Percentiles rank a stretch among this genome's conserved stretches.
These are phyloP conservation scores for Crithidia sp. DNA, from an alignment of 208 protist species.

Conservation along the genomic window DNA sequence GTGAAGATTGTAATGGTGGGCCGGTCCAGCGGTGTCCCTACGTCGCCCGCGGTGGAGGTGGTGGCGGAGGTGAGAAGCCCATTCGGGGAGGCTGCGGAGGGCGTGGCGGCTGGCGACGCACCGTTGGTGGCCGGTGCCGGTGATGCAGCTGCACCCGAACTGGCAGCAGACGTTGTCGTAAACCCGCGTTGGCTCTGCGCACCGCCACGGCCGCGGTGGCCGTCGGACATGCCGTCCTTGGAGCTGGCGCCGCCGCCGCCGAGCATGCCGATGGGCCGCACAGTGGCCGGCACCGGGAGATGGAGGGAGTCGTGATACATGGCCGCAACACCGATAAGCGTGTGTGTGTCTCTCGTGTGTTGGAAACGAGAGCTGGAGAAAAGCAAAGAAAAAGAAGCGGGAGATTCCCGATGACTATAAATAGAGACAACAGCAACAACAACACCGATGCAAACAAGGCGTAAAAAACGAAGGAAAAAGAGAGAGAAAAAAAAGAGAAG, in stretches of 20 bases:
- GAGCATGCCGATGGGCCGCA: slow-evolving; percentile 21
- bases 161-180: too few relatives aligned
- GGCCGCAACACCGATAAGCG: too few relatives aligned
- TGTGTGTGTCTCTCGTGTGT: not conserved
- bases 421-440: slow-evolving; percentile 1
- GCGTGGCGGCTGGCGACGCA: not conserved
- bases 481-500: slow-evolving; percentile 7
- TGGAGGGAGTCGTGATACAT: slow-evolving; percentile 21
- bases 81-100: not conserved
- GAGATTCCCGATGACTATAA: too few relatives aligned
- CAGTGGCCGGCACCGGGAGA: slow-evolving; percentile 18
- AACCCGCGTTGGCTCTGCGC: not conserved
- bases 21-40: not conserved
- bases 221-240: not conserved
- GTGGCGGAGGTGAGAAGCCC: not conserved
- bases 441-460: not conserved
- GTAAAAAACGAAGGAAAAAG: not conserved
- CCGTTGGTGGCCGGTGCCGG: not conserved
- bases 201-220: not conserved
- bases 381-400: slow-evolving; percentile 2
- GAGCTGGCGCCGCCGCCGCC: slow-evolving; percentile 22
- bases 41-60: not conserved
- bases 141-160: not conserved
- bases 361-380: not conserved
- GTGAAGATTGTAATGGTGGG: slow-evolving; percentile 59